A percentile compares a stretch with the other conserved stretches of the same genome.
phyloP scores from a whole-genome alignment of 371 early-diverging fungal species.

The Saksenaea vasiformis region DNA sequence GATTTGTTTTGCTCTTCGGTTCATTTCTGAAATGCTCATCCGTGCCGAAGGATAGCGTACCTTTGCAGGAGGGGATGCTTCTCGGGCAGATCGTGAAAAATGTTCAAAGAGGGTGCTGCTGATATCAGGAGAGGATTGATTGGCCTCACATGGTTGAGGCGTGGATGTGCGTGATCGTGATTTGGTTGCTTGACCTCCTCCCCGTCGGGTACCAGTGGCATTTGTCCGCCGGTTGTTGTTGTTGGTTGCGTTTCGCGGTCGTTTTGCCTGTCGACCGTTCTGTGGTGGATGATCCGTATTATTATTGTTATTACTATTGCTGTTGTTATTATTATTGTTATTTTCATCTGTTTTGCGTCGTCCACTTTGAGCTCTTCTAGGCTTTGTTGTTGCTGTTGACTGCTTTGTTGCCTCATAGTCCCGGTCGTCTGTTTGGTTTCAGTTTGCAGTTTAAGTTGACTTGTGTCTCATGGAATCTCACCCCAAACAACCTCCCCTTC shows the following conservation, averaged over 20 bases:
- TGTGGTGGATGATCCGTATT: neutral
- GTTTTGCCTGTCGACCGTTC: neutral
- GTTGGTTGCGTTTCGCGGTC: neutral
- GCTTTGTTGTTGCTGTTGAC: neutral
- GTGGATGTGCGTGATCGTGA: slow-evolving; percentile 25
- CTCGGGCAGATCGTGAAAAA: slow-evolving; percentile 23
- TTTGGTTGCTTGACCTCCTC: slow-evolving; percentile 8
- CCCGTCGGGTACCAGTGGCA: slow-evolving; percentile 11
- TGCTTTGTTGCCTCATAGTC: neutral
- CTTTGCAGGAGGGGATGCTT: slow-evolving; percentile 40
- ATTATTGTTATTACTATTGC: too few species aligned
- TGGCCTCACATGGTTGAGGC: slow-evolving; percentile 19
- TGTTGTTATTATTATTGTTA: too few species aligned
- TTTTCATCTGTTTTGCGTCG: neutral
- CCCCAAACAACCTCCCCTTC: too few species aligned
- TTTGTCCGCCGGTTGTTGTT: slow-evolving; percentile 10
- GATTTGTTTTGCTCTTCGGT: slow-evolving; percentile 55
- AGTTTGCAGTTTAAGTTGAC: too few species aligned
- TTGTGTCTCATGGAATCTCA: too few species aligned
- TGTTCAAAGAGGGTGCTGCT: slow-evolving; percentile 21
- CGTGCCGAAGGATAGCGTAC: slow-evolving; percentile 48
- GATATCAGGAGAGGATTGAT: slow-evolving; percentile 12
- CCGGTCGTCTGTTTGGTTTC: neutral
- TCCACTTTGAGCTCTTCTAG: neutral
- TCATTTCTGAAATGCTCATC: slow-evolving; percentile 58